Percentiles rank a stretch among this genome's conserved stretches.
Evolutionary conservation across 495 filamentous ascomycete genomes (phyloP).

Genomic region (Aspergillus homomorphus): DNA sequence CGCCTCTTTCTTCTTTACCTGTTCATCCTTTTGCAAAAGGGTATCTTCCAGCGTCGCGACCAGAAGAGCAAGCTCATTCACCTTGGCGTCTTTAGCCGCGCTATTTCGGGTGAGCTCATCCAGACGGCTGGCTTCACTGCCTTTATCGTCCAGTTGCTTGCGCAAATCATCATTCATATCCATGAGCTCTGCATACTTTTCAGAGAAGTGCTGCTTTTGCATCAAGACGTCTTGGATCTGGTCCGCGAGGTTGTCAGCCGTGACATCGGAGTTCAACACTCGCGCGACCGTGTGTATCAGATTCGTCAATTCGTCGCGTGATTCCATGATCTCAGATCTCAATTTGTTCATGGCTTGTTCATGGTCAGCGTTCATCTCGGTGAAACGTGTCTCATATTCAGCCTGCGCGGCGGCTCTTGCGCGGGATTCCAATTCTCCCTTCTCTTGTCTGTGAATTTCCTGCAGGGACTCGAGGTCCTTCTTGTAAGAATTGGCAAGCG

Average conservation of each 20-base stretch:
- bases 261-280: conserved; percentile 51
- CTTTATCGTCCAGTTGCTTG: conserved; percentile 53
- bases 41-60: conserved; percentile 57
- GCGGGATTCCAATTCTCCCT: conserved; percentile 46
- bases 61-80: conserved; percentile 51
- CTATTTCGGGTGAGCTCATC: conserved; percentile 38
- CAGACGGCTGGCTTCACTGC: conserved; percentile 38
- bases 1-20: conserved; percentile 66
- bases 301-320: conserved; percentile 65
- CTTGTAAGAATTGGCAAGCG: conserved; percentile 52
- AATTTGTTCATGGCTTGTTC: conserved; percentile 58
- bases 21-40: conserved; percentile 64
- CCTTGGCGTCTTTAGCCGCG: conserved; percentile 41
- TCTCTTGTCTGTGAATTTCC: conserved; percentile 50
- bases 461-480: conserved; percentile 51
- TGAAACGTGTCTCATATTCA: conserved; percentile 44
- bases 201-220: conserved; percentile 45
- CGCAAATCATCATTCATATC: conserved; percentile 41
- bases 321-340: conserved; percentile 65
- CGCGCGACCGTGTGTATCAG: conserved; percentile 50
- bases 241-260: conserved; percentile 39
- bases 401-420: conserved; percentile 39
- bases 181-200: conserved; percentile 45
- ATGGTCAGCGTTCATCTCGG: conserved; percentile 53
- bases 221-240: conserved; percentile 48